Conservation (phyloP, 257 asterid genomes). For the Nicotiana sylvestris region DNA sequence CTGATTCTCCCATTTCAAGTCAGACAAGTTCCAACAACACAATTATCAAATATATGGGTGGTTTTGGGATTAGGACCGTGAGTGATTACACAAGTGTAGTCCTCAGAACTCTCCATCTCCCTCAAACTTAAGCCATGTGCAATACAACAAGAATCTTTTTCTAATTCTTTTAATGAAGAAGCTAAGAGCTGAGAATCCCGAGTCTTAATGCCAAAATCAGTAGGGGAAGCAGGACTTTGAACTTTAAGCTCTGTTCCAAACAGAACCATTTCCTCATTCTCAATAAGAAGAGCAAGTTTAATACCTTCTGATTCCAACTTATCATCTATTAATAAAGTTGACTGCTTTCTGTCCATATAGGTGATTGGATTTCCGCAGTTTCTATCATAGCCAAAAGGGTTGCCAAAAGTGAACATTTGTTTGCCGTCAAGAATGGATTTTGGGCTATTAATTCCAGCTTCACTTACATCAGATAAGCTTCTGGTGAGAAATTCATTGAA, state of each 20-base stretch:
- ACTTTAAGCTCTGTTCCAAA: slow-evolving; percentile 59
- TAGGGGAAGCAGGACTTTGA: slow-evolving; percentile 57
- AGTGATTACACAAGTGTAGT: slow-evolving; percentile 82
- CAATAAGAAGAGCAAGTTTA: slow-evolving; percentile 45
- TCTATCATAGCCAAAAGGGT: slow-evolving; percentile 48
- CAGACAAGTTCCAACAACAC: slow-evolving; percentile 40
- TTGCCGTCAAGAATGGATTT: slow-evolving; percentile 54
- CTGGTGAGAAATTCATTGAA: slow-evolving; percentile 52
- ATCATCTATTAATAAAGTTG: not conserved
- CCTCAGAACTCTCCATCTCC: slow-evolving; percentile 96
- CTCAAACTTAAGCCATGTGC: slow-evolving; percentile 51
- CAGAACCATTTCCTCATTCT: slow-evolving; percentile 35
- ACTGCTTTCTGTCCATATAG: slow-evolving; percentile 9
- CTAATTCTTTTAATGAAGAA: slow-evolving; percentile 23
- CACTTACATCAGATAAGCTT: slow-evolving; percentile 29
- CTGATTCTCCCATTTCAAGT: slow-evolving; percentile 20
- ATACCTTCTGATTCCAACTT: slow-evolving; percentile 37
- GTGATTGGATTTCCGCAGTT: slow-evolving; percentile 1
- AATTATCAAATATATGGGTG: slow-evolving; percentile 73
- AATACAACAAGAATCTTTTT: slow-evolving; percentile 21
- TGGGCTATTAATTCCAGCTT: slow-evolving; percentile 34
- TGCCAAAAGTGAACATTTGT: slow-evolving; percentile 35
- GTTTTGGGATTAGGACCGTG: slow-evolving; percentile 89
- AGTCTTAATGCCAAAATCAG: slow-evolving; percentile 89
- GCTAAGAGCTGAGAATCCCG: slow-evolving; percentile 34